These are phyloP conservation scores for Wickerhamiella sorbophila DNA, from an alignment of 805 yeast species.

Conservation along the genomic window DNA sequence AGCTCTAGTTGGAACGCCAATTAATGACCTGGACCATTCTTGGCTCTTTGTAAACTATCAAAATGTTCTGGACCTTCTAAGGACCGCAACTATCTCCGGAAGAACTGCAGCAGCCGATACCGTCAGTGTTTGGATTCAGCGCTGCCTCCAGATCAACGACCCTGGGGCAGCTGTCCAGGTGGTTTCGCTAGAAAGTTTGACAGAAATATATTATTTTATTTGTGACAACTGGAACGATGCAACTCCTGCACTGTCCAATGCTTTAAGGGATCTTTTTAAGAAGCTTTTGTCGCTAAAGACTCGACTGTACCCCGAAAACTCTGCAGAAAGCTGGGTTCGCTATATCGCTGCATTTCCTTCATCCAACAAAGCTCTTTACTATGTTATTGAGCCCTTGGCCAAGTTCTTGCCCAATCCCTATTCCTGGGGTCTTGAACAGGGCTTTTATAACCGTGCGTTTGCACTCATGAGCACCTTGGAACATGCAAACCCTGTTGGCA, in stretches of 20 bases:
- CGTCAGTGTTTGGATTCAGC: neutral
- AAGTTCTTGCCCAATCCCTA: conserved; percentile 5
- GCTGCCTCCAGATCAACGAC: conserved; percentile 1
- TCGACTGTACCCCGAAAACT: conserved; percentile 1
- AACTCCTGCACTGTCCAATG: conserved; percentile 5
- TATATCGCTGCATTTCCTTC: conserved; percentile 6
- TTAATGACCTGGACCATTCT: neutral
- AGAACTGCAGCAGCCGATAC: conserved; percentile 1
- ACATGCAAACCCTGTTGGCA: conserved; percentile 9
- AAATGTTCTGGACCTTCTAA: neutral
- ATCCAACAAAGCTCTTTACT: conserved; percentile 7
- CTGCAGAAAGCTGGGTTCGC: conserved; percentile 7
- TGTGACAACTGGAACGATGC: conserved; percentile 10
- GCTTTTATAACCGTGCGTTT: conserved; percentile 4
- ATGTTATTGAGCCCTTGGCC: conserved; percentile 8
- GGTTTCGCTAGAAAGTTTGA: neutral
- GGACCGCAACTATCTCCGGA: neutral
- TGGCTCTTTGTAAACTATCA: neutral
- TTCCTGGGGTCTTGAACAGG: conserved; percentile 4
- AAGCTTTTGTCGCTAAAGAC: neutral
- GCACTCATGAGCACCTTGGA: conserved; percentile 4
- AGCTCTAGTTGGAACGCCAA: neutral
- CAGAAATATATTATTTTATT: conserved; percentile 1
- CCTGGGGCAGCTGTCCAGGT: neutral
- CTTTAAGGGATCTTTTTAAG: conserved; percentile 4